phyloP scores from a whole-genome alignment of 2,329 filamentous ascomycete genomes.

The Ceratocystis harringtonii region DNA sequence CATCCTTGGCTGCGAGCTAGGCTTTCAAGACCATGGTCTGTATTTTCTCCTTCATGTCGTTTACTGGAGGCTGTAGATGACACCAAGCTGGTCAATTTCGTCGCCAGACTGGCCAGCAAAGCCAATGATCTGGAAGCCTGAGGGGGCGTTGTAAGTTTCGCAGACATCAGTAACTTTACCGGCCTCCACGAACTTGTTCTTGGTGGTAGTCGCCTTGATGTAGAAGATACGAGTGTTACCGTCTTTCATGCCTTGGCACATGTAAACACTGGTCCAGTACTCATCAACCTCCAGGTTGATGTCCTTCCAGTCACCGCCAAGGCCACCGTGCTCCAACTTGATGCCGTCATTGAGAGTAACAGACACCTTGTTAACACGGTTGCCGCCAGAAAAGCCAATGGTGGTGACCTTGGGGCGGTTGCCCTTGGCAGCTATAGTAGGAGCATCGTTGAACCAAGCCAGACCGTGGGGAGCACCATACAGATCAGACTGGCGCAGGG shows the following conservation, averaged over 20 bases:
- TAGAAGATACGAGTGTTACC: conserved; percentile 38
- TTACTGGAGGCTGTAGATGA: conserved; percentile 32
- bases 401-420: conserved; percentile 25
- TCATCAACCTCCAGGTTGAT: conserved; percentile 25
- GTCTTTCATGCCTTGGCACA: conserved; percentile 37
- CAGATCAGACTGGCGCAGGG: conserved; percentile 31
- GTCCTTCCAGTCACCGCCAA: conserved; percentile 29
- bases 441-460: conserved; percentile 41
- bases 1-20: neutral
- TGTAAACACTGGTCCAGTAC: conserved; percentile 32
- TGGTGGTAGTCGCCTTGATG: conserved; percentile 37
- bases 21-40: neutral
- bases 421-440: conserved; percentile 24
- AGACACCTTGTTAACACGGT: conserved; percentile 36
- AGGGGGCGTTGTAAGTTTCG: conserved; percentile 30
- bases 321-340: conserved; percentile 37
- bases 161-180: conserved; percentile 36
- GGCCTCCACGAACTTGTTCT: conserved; percentile 30
- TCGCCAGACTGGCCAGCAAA: conserved; percentile 38
- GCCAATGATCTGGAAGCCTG: conserved; percentile 38
- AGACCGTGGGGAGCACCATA: conserved; percentile 35
- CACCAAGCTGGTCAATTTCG: conserved; percentile 40
- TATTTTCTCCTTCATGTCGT: neutral
- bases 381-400: conserved; percentile 32
- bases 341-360: conserved; percentile 35